Evolutionary conservation across 306 rosid species (phyloP), one percentile per base, ranked within the genome.

Genomic region (Leucaena leucocephala): DNA sequence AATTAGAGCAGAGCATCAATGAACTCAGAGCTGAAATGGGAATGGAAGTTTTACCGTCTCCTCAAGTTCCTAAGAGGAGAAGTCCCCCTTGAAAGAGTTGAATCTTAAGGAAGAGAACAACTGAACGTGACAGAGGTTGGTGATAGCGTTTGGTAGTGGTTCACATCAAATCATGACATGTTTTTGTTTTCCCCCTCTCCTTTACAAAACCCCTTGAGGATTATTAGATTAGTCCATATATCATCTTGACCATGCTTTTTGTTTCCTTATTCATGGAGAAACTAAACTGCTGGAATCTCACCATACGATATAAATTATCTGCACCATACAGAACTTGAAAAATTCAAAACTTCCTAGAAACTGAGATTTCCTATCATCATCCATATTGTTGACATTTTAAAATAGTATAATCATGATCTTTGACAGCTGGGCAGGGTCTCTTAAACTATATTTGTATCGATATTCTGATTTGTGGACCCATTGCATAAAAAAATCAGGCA

Each of bases 41-140:
- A 35, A 66, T 88, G 36, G 91, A 87, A 82, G 85, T 89, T 70
- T 86, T 91, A 67, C 90, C 90, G 1, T 82, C 91, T 27, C 88
- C 90, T 8, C 3, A 72, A 55, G 72, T 80, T 39, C 76, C 87
- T 5, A 58, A 84, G 75, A 68, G 42, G 81, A 79, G 61, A 84
- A 54, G 55, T 5, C 54, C 10, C 72, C 54, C 9, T 45, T 48
- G 40, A 16, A 13, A 21, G 77, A 71, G 43, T 14, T 59, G 70
- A 78, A 59, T 35, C 52, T 55, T 36, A 50, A 44, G 62, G 42
- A 7, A 58, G 77, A 71, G 34, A 48, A 79, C 72, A 63, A n/a
- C 5, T 57, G 75, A 57, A 69, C 74, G 44, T 79, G 21, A 10
- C 74, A 2, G 69, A 68, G 64, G 40, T 46, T 72, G 69, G 27